Evolutionary conservation across 768 basidiomycete genomes (phyloP).

Genomic region (Nidularia sp.): DNA sequence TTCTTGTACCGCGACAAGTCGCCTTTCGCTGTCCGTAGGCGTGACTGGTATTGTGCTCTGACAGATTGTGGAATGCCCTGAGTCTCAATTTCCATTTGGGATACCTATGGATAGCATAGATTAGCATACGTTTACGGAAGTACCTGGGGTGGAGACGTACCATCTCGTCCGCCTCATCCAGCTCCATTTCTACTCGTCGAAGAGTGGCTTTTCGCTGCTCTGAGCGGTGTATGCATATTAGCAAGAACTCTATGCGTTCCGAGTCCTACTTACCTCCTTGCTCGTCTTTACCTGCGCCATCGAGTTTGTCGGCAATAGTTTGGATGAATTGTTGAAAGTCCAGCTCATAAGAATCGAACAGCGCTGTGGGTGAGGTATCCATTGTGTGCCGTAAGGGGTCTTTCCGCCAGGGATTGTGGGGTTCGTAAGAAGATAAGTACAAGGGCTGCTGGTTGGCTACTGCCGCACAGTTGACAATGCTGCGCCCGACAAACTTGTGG

Average conservation of each 20-base stretch:
- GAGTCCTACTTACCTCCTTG: constrained; percentile 55
- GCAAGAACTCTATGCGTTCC: neutral
- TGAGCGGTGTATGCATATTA: constrained; percentile 20
- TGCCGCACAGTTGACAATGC: neutral
- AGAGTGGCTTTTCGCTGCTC: constrained; percentile 81
- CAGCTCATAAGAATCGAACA: constrained; percentile 91
- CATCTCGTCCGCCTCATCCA: constrained; percentile 99
- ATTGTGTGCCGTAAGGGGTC: constrained; percentile 30
- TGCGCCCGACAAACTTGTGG: too few relatives aligned
- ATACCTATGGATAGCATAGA: constrained; percentile 52
- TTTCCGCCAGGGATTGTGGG: constrained; percentile 19
- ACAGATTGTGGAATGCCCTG: constrained; percentile 90
- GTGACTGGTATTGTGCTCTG: constrained; percentile 69
- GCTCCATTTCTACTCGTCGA: constrained; percentile 86
- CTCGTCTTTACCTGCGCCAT: constrained; percentile 61
- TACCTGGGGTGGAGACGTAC: constrained; percentile 33
- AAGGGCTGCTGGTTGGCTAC: neutral
- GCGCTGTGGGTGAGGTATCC: constrained; percentile 79
- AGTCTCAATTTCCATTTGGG: constrained; percentile 99
- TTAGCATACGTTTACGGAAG: neutral
- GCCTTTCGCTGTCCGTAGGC: constrained; percentile 71
- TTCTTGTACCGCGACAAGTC: constrained; percentile 81
- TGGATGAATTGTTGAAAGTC: constrained; percentile 84
- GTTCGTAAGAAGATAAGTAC: neutral
- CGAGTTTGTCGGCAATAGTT: constrained; percentile 74